Conservation (phyloP, 306 rosid species). For the Leucaena leucocephala region DNA sequence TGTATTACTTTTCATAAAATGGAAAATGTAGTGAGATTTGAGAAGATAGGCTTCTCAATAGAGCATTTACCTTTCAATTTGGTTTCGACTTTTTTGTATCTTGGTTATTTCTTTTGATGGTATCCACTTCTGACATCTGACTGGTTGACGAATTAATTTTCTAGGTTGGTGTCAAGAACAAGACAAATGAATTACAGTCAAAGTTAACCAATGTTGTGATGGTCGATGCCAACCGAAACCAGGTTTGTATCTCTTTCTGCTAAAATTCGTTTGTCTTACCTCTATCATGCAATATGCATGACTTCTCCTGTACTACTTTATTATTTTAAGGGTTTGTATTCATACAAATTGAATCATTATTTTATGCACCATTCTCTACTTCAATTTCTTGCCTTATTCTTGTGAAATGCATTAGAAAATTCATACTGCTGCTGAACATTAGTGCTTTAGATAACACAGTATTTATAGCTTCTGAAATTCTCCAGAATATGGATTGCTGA, state of each 20-base stretch:
- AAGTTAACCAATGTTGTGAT: conserved; percentile 71
- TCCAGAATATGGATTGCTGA: not conserved
- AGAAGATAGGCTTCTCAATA: not conserved
- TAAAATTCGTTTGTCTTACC: not conserved
- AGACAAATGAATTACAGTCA: conserved; percentile 83
- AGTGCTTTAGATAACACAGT: not conserved
- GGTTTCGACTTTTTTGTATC: conserved; percentile 9
- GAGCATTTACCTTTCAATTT: conserved; percentile 13
- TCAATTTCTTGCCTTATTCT: no score
- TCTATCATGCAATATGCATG: not conserved
- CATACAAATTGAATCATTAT: no score
- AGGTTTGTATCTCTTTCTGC: conserved; percentile 53
- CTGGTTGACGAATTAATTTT: conserved; percentile 32
- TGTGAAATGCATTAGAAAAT: no score
- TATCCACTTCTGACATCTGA: conserved; percentile 28
- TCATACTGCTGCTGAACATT: no score
- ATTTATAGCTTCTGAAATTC: not conserved
- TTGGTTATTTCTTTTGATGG: conserved; percentile 18
- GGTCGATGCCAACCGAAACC: conserved; percentile 85
- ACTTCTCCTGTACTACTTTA: no score
- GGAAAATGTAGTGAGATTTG: conserved; percentile 14
- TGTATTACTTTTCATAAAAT: conserved; percentile 14
- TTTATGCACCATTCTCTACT: no score
- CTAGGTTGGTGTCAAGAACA: conserved; percentile 88
- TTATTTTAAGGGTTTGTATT: no score